A percentile compares a stretch with the other conserved stretches of the same genome.
Evolutionary conservation across 2,329 filamentous ascomycete species (phyloP).

Genomic region (Tolypocladium cylindrosporum): DNA sequence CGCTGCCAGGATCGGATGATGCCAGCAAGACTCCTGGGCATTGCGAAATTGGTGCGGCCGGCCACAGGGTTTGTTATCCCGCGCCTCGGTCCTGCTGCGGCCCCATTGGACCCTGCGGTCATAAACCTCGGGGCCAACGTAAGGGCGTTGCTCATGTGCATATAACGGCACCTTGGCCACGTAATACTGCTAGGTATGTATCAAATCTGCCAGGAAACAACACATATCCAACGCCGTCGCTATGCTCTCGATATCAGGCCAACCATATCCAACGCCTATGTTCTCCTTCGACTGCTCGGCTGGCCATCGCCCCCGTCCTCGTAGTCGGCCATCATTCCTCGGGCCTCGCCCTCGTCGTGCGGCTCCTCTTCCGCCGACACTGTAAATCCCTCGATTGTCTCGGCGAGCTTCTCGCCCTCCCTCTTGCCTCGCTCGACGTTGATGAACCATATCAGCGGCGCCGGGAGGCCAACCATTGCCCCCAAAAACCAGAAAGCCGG

Average conservation of each 20-base stretch:
- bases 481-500: slow-evolving; percentile 91
- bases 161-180: not conserved
- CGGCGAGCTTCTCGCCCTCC: slow-evolving; percentile 56
- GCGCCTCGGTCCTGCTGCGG: not conserved
- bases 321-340: slow-evolving; percentile 9
- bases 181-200: not conserved
- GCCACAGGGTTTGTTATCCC: not conserved
- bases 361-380: slow-evolving; percentile 13
- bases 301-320: not conserved
- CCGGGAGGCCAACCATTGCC: slow-evolving; percentile 70
- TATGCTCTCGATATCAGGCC: not conserved
- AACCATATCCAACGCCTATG: not conserved
- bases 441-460: slow-evolving; percentile 76
- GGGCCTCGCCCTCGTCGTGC: slow-evolving; percentile 3
- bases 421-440: slow-evolving; percentile 69
- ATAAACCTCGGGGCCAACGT: not conserved
- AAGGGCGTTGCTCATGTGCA: not conserved
- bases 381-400: slow-evolving; percentile 44
- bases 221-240: slow-evolving; percentile 3
- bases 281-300: not conserved
- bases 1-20: not conserved
- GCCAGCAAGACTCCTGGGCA: not conserved
- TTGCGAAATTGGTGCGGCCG: not conserved
- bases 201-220: not conserved
- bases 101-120: not conserved